These are phyloP conservation scores for Penicillium roqueforti DNA, from an alignment of 495 filamentous ascomycete species.

Conservation along the genomic window DNA sequence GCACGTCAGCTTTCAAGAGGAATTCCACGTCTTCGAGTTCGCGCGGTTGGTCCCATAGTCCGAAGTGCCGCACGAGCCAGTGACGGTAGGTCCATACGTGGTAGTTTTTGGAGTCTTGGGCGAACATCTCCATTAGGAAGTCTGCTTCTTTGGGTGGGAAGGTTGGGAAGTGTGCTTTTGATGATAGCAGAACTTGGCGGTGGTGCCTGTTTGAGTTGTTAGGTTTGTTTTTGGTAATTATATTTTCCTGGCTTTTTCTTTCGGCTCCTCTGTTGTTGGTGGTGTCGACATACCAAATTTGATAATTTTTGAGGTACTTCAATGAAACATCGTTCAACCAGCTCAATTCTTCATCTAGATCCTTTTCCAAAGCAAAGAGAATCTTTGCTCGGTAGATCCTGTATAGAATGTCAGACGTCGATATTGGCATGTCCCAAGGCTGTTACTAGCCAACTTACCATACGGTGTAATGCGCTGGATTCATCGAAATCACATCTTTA, in stretches of 20 bases:
- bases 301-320: conserved; percentile 90
- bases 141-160: conserved; percentile 57
- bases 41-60: conserved; percentile 57
- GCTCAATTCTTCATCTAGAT: conserved; percentile 66
- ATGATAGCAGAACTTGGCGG: conserved; percentile 72
- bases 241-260: background rate
- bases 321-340: conserved; percentile 84
- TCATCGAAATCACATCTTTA: conserved; percentile 81
- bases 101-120: conserved; percentile 90
- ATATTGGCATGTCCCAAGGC: background rate
- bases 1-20: conserved; percentile 71
- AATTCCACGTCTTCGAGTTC: conserved; percentile 68
- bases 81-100: conserved; percentile 97
- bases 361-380: conserved; percentile 60
- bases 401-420: conserved; percentile 7
- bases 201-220: conserved; percentile 62
- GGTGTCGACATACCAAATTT: conserved; percentile 66
- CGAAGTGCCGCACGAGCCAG: conserved; percentile 82
- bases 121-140: conserved; percentile 80
- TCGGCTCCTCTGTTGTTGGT: background rate
- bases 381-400: conserved; percentile 84
- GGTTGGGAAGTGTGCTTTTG: conserved; percentile 52
- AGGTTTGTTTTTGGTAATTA: background rate
- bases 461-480: conserved; percentile 96
- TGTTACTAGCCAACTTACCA: conserved; percentile 52